A percentile compares a stretch with the other conserved stretches of the same genome.
Conservation (phyloP, 2,329 filamentous ascomycete species). For the Colletotrichum eremochloae region DNA sequence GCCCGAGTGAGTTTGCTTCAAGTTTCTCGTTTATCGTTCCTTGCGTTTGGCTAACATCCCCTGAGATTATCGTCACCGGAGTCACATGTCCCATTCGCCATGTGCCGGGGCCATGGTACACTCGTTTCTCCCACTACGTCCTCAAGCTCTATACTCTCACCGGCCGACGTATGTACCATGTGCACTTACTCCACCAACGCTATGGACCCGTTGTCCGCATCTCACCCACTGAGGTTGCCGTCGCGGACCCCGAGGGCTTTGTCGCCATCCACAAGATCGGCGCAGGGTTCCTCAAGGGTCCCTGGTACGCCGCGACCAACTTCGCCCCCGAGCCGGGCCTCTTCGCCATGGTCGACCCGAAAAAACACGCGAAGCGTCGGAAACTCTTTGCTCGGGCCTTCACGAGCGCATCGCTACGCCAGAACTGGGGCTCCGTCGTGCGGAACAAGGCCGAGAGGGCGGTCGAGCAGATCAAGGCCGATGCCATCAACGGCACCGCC, state of each 20-base stretch:
- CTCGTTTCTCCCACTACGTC: conserved; percentile 12
- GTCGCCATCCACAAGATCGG: conserved; percentile 51
- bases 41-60: background rate
- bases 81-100: conserved; percentile 10
- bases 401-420: conserved; percentile 53
- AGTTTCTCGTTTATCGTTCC: too few relatives aligned
- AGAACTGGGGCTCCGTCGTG: conserved; percentile 51
- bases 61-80: conserved; percentile 27
- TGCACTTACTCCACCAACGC: conserved; percentile 66
- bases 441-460: conserved; percentile 53
- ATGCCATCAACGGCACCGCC: conserved; percentile 53
- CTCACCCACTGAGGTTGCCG: conserved; percentile 44
- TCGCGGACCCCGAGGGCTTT: conserved; percentile 44
- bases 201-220: conserved; percentile 55
- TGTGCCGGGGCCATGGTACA: conserved; percentile 24
- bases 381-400: conserved; percentile 57
- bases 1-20: conserved; percentile 2
- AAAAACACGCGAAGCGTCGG: conserved; percentile 44
- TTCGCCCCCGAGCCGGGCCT: conserved; percentile 2
- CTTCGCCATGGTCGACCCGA: conserved; percentile 29
- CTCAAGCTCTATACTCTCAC: conserved; percentile 48
- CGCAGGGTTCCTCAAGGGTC: conserved; percentile 46
- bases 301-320: conserved; percentile 45
- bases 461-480: conserved; percentile 58
- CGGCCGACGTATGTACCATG: conserved; percentile 56